Conservation (phyloP, 169 alveolate genomes). For the Plasmodium inui region DNA sequence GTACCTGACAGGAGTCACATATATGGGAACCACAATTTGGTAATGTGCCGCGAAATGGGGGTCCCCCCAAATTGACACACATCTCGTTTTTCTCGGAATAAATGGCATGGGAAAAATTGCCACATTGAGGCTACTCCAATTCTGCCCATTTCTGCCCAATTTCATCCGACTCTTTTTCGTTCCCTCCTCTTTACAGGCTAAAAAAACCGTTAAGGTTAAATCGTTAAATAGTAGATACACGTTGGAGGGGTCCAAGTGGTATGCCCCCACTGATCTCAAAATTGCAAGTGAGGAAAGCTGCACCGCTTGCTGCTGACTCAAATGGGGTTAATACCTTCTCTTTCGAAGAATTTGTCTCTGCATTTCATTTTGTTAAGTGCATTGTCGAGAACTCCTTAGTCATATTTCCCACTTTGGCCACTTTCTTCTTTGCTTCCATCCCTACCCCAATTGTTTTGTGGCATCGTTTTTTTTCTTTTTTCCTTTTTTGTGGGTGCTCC, state of each 20-base stretch:
- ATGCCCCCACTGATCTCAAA: conserved; percentile 21
- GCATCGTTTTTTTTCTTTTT: neutral
- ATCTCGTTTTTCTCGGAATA: neutral
- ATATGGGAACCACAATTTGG: conserved; percentile 14
- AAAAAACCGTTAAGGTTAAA: conserved; percentile 15
- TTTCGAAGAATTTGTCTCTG: neutral
- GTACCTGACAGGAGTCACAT: neutral
- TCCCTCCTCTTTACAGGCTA: conserved; percentile 15
- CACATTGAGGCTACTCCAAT: neutral
- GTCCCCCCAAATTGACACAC: neutral
- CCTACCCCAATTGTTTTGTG: neutral
- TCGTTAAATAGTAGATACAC: conserved; percentile 35
- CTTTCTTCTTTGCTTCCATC: neutral
- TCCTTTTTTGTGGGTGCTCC: neutral
- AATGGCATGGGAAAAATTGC: neutral
- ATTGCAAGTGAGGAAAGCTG: conserved; percentile 1
- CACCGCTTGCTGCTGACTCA: neutral
- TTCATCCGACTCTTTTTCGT: neutral
- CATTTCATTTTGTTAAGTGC: neutral
- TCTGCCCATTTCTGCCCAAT: neutral
- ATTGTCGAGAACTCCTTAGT: neutral
- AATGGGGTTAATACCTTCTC: neutral
- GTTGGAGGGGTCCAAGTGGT: conserved; percentile 1
- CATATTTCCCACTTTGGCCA: neutral
- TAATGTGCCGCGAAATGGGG: neutral